phyloP scores from a whole-genome alignment of 169 alveolate genomes.

The Sarcocystis neurona region DNA sequence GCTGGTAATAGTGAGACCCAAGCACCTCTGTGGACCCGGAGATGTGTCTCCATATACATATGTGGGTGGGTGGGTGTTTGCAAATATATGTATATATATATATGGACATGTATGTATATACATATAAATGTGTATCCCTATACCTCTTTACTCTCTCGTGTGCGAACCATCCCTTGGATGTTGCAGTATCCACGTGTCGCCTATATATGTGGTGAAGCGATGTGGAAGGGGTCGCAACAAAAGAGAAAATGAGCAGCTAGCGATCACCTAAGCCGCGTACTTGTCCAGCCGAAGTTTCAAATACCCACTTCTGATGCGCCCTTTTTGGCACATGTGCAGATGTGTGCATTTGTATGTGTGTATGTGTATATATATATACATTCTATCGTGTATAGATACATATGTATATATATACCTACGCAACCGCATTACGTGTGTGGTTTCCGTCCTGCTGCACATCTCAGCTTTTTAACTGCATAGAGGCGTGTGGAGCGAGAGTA shows the following conservation, averaged over 20 bases:
- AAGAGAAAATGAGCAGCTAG: no score
- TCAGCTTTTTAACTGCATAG: no score
- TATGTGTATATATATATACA: neutral
- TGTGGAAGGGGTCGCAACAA: no score
- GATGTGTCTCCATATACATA: no score
- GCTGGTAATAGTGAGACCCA: constrained; percentile 61
- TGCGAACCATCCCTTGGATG: no score
- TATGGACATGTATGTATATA: neutral
- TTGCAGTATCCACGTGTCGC: no score
- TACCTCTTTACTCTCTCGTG: no score
- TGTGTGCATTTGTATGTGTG: constrained; percentile 3
- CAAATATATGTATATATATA: neutral
- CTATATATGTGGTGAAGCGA: no score
- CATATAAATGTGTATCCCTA: neutral
- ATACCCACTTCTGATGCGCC: neutral
- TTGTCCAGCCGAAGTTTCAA: no score
- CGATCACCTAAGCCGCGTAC: no score
- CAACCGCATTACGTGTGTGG: constrained; percentile 38
- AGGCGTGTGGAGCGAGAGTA: no score
- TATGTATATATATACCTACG: neutral
- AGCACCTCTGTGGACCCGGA: neutral
- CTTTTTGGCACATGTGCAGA: neutral
- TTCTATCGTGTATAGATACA: constrained; percentile 18
- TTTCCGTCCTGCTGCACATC: neutral
- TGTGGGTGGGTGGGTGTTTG: neutral